Conservation (phyloP, 2,329 filamentous ascomycete genomes). For the Talaromyces sp. region DNA sequence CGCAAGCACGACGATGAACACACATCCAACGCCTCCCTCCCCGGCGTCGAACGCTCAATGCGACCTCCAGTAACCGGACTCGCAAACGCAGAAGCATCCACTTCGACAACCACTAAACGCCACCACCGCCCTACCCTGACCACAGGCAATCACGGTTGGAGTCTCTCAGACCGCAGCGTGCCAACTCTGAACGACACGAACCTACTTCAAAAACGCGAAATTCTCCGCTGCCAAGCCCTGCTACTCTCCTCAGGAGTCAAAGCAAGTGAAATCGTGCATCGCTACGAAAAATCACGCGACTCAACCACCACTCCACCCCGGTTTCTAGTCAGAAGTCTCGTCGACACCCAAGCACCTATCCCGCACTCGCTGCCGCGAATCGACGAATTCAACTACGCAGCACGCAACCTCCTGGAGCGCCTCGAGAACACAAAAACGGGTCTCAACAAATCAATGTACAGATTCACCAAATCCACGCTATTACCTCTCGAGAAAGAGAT, state of each 20-base stretch:
- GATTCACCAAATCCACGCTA: conserved; percentile 46
- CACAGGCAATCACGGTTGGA: conserved; percentile 53
- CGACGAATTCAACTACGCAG: conserved; percentile 54
- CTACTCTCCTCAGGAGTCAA: conserved; percentile 85
- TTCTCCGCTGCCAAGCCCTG: conserved; percentile 72
- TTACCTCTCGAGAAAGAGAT: conserved; percentile 45
- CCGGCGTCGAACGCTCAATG: conserved; percentile 30
- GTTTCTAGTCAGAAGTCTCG: conserved; percentile 33
- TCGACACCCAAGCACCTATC: conserved; percentile 31
- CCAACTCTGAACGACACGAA: conserved; percentile 34
- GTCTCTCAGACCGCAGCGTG: conserved; percentile 52
- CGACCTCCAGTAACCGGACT: conserved; percentile 47
- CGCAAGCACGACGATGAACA: conserved; percentile 23
- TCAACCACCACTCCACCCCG: conserved; percentile 26
- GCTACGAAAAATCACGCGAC: conserved; percentile 51
- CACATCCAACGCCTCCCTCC: not conserved
- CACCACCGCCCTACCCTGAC: conserved; percentile 36
- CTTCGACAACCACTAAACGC: conserved; percentile 21
- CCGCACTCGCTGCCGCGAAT: conserved; percentile 41
- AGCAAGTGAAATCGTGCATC: conserved; percentile 71
- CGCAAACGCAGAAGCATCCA: conserved; percentile 37
- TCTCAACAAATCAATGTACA: conserved; percentile 44
- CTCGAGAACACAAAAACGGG: conserved; percentile 45
- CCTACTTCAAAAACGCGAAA: conserved; percentile 63
- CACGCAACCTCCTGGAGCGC: conserved; percentile 47